These are phyloP conservation scores for Crucibulum laeve DNA, from an alignment of 768 basidiomycete species.

Conservation along the genomic window DNA sequence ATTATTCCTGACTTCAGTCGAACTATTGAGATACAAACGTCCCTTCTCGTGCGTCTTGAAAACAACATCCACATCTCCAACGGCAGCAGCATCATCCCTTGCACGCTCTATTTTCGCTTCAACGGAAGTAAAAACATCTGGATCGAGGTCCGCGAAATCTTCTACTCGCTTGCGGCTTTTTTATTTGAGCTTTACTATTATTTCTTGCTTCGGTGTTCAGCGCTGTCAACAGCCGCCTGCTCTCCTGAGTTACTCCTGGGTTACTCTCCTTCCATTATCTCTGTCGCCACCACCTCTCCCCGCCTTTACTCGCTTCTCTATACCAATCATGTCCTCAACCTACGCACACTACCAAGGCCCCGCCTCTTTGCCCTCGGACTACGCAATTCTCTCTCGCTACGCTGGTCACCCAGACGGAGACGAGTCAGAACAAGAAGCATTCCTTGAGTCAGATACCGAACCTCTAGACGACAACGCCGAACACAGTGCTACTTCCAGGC, in stretches of 20 bases:
- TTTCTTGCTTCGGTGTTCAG: too few species aligned
- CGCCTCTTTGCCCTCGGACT: slow-evolving; percentile 61
- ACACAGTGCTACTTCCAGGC: slow-evolving; percentile 9
- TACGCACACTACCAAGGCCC: slow-evolving; percentile 55
- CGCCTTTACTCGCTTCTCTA: background rate
- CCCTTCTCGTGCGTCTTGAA: slow-evolving; percentile 76
- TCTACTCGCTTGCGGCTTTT: too few species aligned
- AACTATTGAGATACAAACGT: slow-evolving; percentile 70
- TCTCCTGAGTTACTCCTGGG: background rate
- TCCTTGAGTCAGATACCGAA: background rate
- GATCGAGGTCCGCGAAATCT: too few species aligned
- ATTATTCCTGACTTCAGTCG: slow-evolving; percentile 90
- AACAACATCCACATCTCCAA: slow-evolving; percentile 73
- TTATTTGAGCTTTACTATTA: too few species aligned
- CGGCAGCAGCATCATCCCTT: slow-evolving; percentile 44
- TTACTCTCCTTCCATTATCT: background rate
- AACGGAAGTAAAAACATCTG: slow-evolving; percentile 74
- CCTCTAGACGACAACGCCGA: background rate
- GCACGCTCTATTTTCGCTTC: slow-evolving; percentile 60
- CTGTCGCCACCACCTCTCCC: background rate
- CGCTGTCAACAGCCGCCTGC: background rate
- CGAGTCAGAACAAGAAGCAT: too few species aligned
- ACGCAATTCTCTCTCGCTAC: slow-evolving; percentile 55
- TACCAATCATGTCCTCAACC: slow-evolving; percentile 37
- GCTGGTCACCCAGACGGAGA: slow-evolving; percentile 21